Conservation (phyloP, 768 basidiomycete genomes). For the Leccinum uliginosum region DNA sequence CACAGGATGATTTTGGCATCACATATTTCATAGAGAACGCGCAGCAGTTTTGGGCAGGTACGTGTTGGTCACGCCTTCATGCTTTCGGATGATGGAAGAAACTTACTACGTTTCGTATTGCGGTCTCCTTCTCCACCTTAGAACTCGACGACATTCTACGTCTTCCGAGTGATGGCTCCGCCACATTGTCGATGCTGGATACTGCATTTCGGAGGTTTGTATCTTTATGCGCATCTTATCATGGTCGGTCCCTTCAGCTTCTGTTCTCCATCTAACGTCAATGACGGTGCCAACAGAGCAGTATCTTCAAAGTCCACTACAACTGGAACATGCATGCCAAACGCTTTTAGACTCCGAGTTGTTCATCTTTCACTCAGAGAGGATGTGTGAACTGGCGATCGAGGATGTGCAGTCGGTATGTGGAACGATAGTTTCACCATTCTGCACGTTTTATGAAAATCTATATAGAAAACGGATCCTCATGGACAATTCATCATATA, state of each 20-base stretch:
- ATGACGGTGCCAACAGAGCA: constrained; percentile 49
- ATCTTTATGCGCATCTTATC: constrained; percentile 77
- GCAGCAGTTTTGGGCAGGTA: constrained; percentile 90
- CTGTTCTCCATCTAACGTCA: not conserved
- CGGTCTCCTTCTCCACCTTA: constrained; percentile 29
- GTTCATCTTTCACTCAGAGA: constrained; percentile 85
- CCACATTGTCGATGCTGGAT: constrained; percentile 74
- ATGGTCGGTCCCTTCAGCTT: constrained; percentile 50
- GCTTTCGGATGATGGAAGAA: constrained; percentile 1
- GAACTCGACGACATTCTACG: constrained; percentile 84
- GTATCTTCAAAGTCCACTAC: constrained; percentile 78
- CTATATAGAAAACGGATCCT: constrained; percentile 72
- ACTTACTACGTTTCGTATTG: constrained; percentile 3
- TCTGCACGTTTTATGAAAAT: constrained; percentile 3
- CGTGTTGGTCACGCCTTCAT: constrained; percentile 24
- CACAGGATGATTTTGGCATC: constrained; percentile 70
- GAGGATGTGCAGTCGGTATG: constrained; percentile 65
- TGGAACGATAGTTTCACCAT: not conserved
- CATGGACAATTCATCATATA: constrained; percentile 79
- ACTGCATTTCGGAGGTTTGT: constrained; percentile 72
- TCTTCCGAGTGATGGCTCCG: constrained; percentile 52
- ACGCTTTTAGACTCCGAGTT: constrained; percentile 80
- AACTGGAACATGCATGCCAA: constrained; percentile 79
- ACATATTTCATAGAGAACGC: constrained; percentile 79
- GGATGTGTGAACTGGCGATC: constrained; percentile 80